Evolutionary conservation across 2,329 filamentous ascomycete species (phyloP).

Genomic region (Pseudocercospora vitis): DNA sequence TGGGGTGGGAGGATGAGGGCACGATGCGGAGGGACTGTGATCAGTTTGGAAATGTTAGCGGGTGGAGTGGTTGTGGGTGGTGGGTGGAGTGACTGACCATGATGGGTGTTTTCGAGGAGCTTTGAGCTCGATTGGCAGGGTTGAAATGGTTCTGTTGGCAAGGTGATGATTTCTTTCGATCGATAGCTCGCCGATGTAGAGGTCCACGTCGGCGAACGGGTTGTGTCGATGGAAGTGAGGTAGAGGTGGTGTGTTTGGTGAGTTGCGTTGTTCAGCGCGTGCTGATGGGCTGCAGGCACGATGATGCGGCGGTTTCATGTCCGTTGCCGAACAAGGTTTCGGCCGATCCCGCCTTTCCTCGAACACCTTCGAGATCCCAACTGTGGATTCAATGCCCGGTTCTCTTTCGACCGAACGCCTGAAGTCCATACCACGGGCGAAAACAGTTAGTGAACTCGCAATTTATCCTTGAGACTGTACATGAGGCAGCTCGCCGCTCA

Average conservation of each 20-base stretch:
- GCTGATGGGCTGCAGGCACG: conserved; percentile 22
- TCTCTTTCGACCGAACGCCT: too few species aligned
- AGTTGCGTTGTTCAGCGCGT: conserved; percentile 11
- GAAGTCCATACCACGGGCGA: too few species aligned
- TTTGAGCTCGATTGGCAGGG: background rate
- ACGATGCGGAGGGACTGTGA: conserved; percentile 74
- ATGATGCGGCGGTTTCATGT: conserved; percentile 19
- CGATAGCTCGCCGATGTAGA: background rate
- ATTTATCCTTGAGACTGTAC: too few species aligned
- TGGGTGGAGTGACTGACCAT: conserved; percentile 1
- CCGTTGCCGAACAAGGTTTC: background rate
- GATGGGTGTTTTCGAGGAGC: conserved; percentile 4
- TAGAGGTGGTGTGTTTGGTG: conserved; percentile 14
- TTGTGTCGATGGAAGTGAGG: conserved; percentile 7
- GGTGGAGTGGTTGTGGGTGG: background rate
- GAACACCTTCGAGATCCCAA: background rate
- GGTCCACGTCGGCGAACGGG: background rate
- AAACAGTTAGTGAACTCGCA: too few species aligned
- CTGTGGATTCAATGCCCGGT: background rate
- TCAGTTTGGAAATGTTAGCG: background rate
- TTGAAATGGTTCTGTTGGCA: background rate
- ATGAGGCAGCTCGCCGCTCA: too few species aligned
- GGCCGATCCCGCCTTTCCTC: too few species aligned
- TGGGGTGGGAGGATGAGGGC: conserved; percentile 65
- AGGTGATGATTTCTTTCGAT: background rate